phyloP scores from a whole-genome alignment of 2,329 filamentous ascomycete genomes.

The Bipolaris gigantea region DNA sequence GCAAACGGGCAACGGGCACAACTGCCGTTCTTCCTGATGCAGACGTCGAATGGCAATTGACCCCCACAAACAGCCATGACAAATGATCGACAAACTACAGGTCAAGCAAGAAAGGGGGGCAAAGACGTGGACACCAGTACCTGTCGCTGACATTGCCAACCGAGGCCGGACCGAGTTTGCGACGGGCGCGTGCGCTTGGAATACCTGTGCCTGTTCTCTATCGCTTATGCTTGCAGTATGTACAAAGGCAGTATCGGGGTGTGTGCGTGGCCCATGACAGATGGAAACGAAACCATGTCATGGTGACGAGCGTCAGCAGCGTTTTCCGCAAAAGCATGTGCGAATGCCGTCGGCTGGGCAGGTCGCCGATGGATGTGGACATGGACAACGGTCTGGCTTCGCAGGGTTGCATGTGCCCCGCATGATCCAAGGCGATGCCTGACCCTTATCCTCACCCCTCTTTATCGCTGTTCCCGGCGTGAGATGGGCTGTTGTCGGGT shows the following conservation, averaged over 20 bases:
- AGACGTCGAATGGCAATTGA: constrained; percentile 2
- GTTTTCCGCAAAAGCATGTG: not conserved
- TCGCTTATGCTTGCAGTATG: not conserved
- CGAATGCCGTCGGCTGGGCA: not conserved
- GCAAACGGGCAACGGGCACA: constrained; percentile 14
- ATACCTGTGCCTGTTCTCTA: not conserved
- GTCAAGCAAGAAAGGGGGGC: not conserved
- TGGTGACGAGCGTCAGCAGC: not conserved
- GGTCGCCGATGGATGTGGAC: constrained; percentile 3
- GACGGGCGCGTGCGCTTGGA: not conserved
- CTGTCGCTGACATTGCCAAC: not conserved
- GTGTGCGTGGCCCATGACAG: not conserved
- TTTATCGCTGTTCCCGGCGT: constrained; percentile 3
- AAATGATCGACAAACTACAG: constrained; percentile 12
- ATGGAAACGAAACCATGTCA: not conserved
- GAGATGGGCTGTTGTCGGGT: not conserved
- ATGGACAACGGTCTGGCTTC: constrained; percentile 7
- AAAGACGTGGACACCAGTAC: not conserved
- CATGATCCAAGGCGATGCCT: constrained; percentile 13
- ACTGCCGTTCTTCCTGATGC: constrained; percentile 6
- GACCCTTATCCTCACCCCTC: constrained; percentile 8
- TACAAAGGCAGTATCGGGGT: not conserved
- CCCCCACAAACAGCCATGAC: constrained; percentile 12
- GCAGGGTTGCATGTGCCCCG: constrained; percentile 10
- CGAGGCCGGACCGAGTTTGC: constrained; percentile 6